Conservation (phyloP, 2,329 filamentous ascomycete species). For the Aspergillus glaucus region DNA sequence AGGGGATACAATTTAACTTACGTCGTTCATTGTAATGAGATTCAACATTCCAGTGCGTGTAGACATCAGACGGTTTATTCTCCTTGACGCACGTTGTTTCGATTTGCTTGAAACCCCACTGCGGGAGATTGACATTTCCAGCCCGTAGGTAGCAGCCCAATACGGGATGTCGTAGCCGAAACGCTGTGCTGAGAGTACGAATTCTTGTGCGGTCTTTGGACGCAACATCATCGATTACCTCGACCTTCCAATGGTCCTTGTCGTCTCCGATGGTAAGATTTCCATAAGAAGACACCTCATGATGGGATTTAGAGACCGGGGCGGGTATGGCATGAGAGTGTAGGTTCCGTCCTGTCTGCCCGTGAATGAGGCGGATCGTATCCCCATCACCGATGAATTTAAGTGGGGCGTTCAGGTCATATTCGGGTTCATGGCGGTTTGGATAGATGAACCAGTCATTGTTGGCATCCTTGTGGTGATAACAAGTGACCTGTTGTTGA, state of each 20-base stretch:
- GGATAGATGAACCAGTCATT: slow-evolving; percentile 99
- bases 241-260: slow-evolving; percentile 95
- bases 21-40: slow-evolving; percentile 88
- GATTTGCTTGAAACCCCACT: slow-evolving; percentile 99
- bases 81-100: slow-evolving; percentile 92
- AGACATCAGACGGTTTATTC: slow-evolving; percentile 86
- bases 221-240: slow-evolving; percentile 83
- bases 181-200: slow-evolving; percentile 86
- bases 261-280: slow-evolving; percentile 93
- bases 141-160: slow-evolving; percentile 92
- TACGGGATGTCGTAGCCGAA: slow-evolving; percentile 75
- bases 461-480: slow-evolving; percentile 99
- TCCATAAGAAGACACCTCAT: slow-evolving; percentile 92
- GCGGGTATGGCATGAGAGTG: slow-evolving; percentile 90
- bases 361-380: slow-evolving; percentile 80
- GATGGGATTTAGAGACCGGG: slow-evolving; percentile 79
- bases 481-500: slow-evolving; percentile 97
- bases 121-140: slow-evolving; percentile 90
- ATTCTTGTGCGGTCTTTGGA: slow-evolving; percentile 78
- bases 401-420: slow-evolving; percentile 63
- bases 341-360: slow-evolving; percentile 91
- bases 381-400: slow-evolving; percentile 71
- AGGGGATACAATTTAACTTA: slow-evolving; percentile 58
- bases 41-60: slow-evolving; percentile 99
- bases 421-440: slow-evolving; percentile 70